A percentile compares a stretch with the other conserved stretches of the same genome.
phyloP scores from a whole-genome alignment of 345 rosid genomes.

The Eucalyptus marginata region DNA sequence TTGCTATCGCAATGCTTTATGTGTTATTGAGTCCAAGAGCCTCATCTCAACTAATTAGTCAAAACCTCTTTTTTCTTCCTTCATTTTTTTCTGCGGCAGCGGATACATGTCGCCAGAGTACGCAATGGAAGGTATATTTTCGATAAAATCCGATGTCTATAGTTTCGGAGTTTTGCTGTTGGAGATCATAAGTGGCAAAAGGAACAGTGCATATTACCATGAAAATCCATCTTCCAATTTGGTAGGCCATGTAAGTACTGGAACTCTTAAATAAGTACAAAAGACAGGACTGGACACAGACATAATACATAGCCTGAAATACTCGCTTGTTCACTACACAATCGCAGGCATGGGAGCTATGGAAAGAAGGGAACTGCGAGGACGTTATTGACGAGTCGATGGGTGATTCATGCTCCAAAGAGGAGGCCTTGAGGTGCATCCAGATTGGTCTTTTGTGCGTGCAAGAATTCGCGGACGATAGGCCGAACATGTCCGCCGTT shows the following conservation, averaged over 20 bases:
- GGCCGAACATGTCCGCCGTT: conserved; percentile 42
- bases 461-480: conserved; percentile 38
- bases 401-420: neutral
- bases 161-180: conserved; percentile 54
- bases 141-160: conserved; percentile 56
- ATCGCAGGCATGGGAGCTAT: conserved; percentile 42
- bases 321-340: neutral
- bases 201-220: conserved; percentile 1
- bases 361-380: conserved; percentile 16
- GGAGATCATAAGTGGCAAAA: conserved; percentile 54
- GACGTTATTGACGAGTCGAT: conserved; percentile 18
- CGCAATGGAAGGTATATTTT: conserved; percentile 56
- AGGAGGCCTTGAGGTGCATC: conserved; percentile 32
- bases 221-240: conserved; percentile 13
- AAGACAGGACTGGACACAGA: neutral
- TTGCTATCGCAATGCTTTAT: neutral
- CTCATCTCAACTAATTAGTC: neutral
- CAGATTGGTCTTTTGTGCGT: conserved; percentile 57
- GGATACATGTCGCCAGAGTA: conserved; percentile 81
- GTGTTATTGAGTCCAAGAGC: neutral
- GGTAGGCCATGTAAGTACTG: conserved; percentile 43
- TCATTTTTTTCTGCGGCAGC: conserved; percentile 2
- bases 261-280: neutral
- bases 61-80: neutral
- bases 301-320: neutral